phyloP scores from a whole-genome alignment of 2,329 filamentous ascomycete species.

The Calonectria henricotiae region DNA sequence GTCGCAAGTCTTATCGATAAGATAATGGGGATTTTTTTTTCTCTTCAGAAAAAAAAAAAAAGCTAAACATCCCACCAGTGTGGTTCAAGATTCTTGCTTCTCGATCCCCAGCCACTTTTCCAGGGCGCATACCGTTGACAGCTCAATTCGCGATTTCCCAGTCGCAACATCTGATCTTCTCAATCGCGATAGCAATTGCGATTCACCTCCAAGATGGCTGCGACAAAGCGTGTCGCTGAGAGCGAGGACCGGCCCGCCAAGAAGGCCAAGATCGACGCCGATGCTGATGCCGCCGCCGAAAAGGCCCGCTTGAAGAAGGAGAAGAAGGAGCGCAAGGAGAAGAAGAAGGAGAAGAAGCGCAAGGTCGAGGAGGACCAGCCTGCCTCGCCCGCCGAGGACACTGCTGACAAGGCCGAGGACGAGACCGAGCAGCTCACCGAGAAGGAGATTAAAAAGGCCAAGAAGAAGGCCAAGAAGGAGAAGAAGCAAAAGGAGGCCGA shows the following conservation, averaged over 20 bases:
- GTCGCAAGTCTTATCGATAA: conserved; percentile 55
- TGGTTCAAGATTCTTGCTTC: conserved; percentile 43
- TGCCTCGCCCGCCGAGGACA: conserved; percentile 52
- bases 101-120: conserved; percentile 37
- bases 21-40: conserved; percentile 46
- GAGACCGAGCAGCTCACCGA: conserved; percentile 50
- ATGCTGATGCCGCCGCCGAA: conserved; percentile 51
- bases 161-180: conserved; percentile 13
- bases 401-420: conserved; percentile 51
- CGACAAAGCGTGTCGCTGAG: conserved; percentile 61
- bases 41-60: conserved; percentile 25
- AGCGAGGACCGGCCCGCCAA: conserved; percentile 60
- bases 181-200: conserved; percentile 7
- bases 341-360: conserved; percentile 63
- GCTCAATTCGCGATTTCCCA: conserved; percentile 32
- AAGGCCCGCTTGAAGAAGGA: conserved; percentile 61
- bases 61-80: conserved; percentile 47
- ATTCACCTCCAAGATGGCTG: conserved; percentile 56
- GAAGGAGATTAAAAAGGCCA: conserved; percentile 55
- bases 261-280: conserved; percentile 59
- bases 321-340: conserved; percentile 61
- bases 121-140: conserved; percentile 35
- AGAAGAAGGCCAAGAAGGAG: conserved; percentile 53
- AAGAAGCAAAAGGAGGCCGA: conserved; percentile 50
- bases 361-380: conserved; percentile 63